Conservation (phyloP, 2,329 filamentous ascomycete genomes). For the Cercospora zeae-maydis region DNA sequence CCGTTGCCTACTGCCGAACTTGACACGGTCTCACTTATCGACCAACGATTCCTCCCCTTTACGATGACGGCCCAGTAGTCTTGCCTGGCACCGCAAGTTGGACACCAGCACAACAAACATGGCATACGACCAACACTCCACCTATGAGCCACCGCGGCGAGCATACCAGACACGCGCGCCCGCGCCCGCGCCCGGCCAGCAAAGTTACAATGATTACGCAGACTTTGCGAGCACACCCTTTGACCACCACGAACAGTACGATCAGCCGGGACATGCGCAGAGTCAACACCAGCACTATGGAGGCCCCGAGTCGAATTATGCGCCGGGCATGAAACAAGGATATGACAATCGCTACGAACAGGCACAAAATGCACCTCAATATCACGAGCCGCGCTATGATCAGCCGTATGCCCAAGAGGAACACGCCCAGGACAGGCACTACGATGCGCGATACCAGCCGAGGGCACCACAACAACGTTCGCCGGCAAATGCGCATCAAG, state of each 20-base stretch:
- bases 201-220: constrained; percentile 16
- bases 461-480: constrained; percentile 21
- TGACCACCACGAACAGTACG: constrained; percentile 21
- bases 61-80: background rate
- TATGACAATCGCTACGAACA: constrained; percentile 15
- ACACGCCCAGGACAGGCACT: constrained; percentile 22
- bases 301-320: constrained; percentile 16
- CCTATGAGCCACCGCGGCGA: constrained; percentile 26
- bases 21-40: background rate
- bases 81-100: background rate
- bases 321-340: constrained; percentile 10
- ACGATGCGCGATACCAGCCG: constrained; percentile 30
- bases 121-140: constrained; percentile 28
- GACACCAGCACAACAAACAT: constrained; percentile 16
- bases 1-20: background rate
- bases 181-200: constrained; percentile 16
- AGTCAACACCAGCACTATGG: constrained; percentile 12
- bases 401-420: constrained; percentile 18
- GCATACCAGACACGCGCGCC: constrained; percentile 20
- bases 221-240: constrained; percentile 21
- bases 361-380: constrained; percentile 12
- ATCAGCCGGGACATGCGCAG: constrained; percentile 20
- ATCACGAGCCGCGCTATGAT: constrained; percentile 10
- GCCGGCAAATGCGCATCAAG: constrained; percentile 8
- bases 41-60: background rate